Evolutionary conservation across 352 stramenopile genomes (phyloP).

Genomic region (Pythium apleroticum): DNA sequence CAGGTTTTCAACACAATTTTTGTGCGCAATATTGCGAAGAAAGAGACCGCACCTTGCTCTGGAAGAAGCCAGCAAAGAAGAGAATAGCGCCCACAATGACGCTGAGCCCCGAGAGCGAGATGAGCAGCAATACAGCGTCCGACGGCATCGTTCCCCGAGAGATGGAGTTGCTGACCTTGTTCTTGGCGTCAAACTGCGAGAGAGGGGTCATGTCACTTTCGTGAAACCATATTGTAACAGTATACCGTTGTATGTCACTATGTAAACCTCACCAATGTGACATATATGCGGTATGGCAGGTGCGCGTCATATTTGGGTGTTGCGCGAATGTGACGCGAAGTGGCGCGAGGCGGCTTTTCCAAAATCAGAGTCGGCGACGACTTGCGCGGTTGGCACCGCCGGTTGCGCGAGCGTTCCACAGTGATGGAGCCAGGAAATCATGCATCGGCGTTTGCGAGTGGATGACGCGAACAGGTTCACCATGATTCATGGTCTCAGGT

Average conservation of each 20-base stretch:
- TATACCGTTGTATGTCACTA: not conserved
- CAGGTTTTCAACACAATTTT: not conserved
- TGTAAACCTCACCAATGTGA: not conserved
- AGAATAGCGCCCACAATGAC: slow-evolving; percentile 55
- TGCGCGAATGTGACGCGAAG: not conserved
- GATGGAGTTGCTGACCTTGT: not conserved
- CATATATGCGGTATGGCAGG: not conserved
- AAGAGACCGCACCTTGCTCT: slow-evolving; percentile 27
- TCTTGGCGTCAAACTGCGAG: not conserved
- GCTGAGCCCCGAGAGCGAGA: slow-evolving; percentile 52
- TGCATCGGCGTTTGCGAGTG: too few species aligned
- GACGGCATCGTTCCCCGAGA: slow-evolving; percentile 35
- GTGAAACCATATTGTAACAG: not conserved
- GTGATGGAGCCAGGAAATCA: too few species aligned
- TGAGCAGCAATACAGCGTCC: slow-evolving; percentile 51
- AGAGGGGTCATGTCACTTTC: not conserved
- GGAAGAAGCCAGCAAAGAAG: slow-evolving; percentile 70
- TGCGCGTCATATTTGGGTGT: not conserved
- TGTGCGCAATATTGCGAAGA: not conserved
- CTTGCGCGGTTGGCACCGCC: not conserved
- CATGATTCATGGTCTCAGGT: too few species aligned
- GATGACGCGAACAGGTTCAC: too few species aligned
- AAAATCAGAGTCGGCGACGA: not conserved
- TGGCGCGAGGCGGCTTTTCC: not conserved
- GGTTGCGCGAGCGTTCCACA: not conserved